Percentiles rank a stretch among this genome's conserved stretches.
These are phyloP conservation scores for Sugiyamaella marilandica DNA, from an alignment of 805 yeast species.

Conservation along the genomic window DNA sequence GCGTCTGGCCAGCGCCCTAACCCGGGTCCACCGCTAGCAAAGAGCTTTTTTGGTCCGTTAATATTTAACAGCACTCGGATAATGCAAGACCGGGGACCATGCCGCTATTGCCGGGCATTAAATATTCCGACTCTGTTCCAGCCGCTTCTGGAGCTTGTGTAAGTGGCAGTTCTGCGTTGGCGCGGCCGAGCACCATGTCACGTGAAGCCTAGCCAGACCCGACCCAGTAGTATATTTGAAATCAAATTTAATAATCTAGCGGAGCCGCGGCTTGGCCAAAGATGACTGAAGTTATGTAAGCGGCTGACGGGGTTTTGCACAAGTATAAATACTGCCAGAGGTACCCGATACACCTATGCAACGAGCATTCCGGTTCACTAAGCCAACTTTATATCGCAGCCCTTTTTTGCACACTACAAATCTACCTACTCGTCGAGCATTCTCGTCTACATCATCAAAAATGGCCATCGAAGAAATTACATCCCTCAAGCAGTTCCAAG, in stretches of 20 bases:
- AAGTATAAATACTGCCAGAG: not conserved
- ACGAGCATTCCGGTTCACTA: not conserved
- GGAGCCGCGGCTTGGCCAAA: constrained; percentile 1
- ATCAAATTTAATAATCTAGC: not conserved
- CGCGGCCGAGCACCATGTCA: constrained; percentile 2
- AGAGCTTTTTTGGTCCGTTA: too few species aligned
- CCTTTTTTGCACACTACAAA: not conserved
- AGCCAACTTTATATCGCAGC: constrained; percentile 1
- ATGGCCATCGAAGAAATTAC: constrained; percentile 53
- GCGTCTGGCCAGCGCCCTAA: too few species aligned
- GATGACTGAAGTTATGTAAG: not conserved
- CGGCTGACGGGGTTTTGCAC: not conserved
- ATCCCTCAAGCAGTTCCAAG: constrained; percentile 57
- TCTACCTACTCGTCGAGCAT: not conserved
- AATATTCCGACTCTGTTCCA: too few species aligned
- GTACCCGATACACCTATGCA: not conserved
- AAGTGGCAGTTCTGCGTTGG: not conserved
- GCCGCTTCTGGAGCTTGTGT: too few species aligned
- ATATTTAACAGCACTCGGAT: too few species aligned
- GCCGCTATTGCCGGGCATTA: too few species aligned
- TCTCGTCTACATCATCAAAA: constrained; percentile 11
- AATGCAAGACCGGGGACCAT: too few species aligned
- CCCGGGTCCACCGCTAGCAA: too few species aligned
- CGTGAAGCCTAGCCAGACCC: not conserved
- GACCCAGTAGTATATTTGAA: not conserved